Conservation (phyloP, 2,329 filamentous ascomycete genomes). For the Decorospora gaudefroyi region DNA sequence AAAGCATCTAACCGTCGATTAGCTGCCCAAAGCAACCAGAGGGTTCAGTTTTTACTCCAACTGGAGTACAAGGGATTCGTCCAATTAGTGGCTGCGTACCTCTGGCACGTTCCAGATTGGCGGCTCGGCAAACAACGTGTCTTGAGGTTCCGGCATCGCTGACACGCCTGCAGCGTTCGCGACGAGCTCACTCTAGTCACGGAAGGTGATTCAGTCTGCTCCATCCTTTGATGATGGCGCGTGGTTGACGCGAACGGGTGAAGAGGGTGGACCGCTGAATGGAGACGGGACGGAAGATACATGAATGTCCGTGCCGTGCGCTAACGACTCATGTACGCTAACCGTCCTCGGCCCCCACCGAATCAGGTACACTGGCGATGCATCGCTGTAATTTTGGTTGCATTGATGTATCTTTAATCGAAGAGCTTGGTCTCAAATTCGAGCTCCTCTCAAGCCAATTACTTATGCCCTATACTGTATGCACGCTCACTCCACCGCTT, state of each 20-base stretch:
- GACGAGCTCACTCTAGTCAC: conserved; percentile 14
- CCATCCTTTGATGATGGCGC: conserved; percentile 28
- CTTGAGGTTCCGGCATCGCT: conserved; percentile 42
- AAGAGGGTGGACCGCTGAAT: background rate
- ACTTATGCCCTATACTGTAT: too few species aligned
- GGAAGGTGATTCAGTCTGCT: conserved; percentile 25
- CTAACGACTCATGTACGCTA: conserved; percentile 6
- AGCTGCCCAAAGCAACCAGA: too few species aligned
- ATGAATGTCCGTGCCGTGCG: conserved; percentile 7
- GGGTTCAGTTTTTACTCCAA: too few species aligned
- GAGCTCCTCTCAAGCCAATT: too few species aligned
- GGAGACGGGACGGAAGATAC: conserved; percentile 15
- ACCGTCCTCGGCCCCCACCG: background rate
- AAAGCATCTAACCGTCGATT: conserved; percentile 28
- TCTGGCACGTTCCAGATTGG: conserved; percentile 36
- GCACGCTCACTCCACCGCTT: background rate
- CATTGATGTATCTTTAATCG: too few species aligned
- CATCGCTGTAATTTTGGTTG: too few species aligned
- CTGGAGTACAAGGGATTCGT: too few species aligned
- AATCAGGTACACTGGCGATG: too few species aligned
- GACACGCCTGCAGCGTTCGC: conserved; percentile 41
- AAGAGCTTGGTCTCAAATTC: too few species aligned
- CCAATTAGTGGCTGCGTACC: conserved; percentile 25
- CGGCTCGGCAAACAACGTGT: conserved; percentile 42
- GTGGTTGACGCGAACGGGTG: background rate